phyloP scores from a whole-genome alignment of 1,139 yeast genomes.

The Candida frijolesensis region DNA sequence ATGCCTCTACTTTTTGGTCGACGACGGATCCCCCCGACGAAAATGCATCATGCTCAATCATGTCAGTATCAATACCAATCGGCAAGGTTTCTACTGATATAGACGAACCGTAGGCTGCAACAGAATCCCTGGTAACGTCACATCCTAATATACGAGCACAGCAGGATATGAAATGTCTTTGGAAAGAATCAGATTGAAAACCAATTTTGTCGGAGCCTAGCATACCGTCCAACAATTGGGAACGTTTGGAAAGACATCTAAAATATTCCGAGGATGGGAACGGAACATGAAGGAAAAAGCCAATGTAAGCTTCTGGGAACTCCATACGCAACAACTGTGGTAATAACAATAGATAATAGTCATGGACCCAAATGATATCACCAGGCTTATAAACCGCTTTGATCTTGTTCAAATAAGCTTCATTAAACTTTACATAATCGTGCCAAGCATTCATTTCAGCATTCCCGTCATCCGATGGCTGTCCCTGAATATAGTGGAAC shows the following conservation, averaged over 20 bases:
- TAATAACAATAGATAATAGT: constrained; percentile 78
- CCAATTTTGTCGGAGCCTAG: constrained; percentile 86
- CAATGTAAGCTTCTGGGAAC: constrained; percentile 78
- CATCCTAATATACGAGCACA: constrained; percentile 82
- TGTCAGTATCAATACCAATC: constrained; percentile 78
- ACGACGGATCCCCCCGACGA: constrained; percentile 26
- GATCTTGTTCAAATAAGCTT: constrained; percentile 82
- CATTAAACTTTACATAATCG: constrained; percentile 88
- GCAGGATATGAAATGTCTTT: constrained; percentile 87
- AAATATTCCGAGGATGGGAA: constrained; percentile 97
- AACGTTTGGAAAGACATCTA: constrained; percentile 81
- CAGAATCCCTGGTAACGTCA: constrained; percentile 57
- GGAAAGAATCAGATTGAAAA: constrained; percentile 84
- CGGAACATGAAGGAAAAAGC: constrained; percentile 83
- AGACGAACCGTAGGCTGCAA: constrained; percentile 75
- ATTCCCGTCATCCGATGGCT: constrained; percentile 56
- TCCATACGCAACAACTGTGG: constrained; percentile 88
- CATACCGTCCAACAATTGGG: constrained; percentile 83
- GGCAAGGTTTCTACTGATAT: constrained; percentile 78
- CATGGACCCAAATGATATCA: constrained; percentile 94
- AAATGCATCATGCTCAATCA: constrained; percentile 63
- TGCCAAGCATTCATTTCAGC: constrained; percentile 84
- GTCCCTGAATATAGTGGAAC: constrained; percentile 85
- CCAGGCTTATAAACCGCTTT: constrained; percentile 78
- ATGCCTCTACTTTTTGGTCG: constrained; percentile 45